Base-by-base conservation (phyloP, 805 yeast genomes). In the Yamadazyma olivae region DNA sequence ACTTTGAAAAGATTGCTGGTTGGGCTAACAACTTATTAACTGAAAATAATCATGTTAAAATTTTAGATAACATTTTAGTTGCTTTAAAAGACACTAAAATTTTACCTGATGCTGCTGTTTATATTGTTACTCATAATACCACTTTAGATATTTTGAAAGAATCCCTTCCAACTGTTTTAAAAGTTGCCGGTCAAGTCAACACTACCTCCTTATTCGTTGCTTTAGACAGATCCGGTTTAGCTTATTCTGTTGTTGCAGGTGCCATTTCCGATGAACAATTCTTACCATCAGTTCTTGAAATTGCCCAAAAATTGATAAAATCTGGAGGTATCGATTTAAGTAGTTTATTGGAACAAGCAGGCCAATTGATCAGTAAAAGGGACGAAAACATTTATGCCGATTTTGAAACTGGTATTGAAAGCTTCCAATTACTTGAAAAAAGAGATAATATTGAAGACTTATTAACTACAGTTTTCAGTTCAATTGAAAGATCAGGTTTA, bases 401-500 rank as follows among this genome's bases (percentile, higher is more conserved):
- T 6, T 42, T 25, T 25, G 35, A 23, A 20, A 6, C 29, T 23
- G 33, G 27, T 4, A 21, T 41, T 26, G 33, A 32, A 27, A 6
- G 8, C 13, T 26, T 39, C 15, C 27, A 17, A 15, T 3, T 10
- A 3, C 17, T 42, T 17, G 30, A 36, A 27, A 57, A 48, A 36
- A 54, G 64, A 45, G 61, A 53, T 43, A 59, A 59, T 33, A 42
- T 58, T 30, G 56, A 50, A 32, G 61, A 57, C 28, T 54, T 59
- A 39, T 44, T 56, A 20, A 46, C 52, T 15, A 59, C 64, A 6
- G 43, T 59, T n/a, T 49, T 59, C 25, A 28, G 45, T 2, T 44
- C 63, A 3, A 50, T 57, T 35, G 56, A 47, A 21, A 43, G 51
- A 40, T 56, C 63, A 6, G 59, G 57, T 6, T 44, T 59, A 26